Base-by-base conservation (phyloP, 106 monocot genomes). In the Apostasia ramifera region DNA sequence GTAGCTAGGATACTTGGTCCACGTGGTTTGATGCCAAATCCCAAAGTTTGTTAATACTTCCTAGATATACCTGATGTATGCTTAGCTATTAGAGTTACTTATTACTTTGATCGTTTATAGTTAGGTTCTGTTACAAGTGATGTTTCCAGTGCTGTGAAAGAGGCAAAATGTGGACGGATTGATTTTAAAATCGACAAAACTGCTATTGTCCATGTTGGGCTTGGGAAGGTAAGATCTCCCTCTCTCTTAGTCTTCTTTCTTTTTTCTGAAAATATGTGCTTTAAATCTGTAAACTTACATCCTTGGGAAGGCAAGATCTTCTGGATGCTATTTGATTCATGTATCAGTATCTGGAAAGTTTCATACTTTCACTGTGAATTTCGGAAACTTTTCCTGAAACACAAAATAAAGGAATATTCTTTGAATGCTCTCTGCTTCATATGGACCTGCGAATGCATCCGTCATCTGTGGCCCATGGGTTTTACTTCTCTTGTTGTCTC, bases 141-240 rank as follows among this genome's bases (percentile, higher is more conserved):
- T 84, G 87, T 97, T 80, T 77, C 84, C 55, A 74, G 66, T 14
- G 92, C 87, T 39, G 87, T 97, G 13, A 92, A 84, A 79, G 89
- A 71, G 42, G 89, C 87, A 73, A 97, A 97, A 79, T 76, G 81
- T 79, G 89, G 97, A 15, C 88, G 97, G 6, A 69, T 97, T 66
- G 92, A 97, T 78, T 97, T 97, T 77, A 97, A 89, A 77, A 84
- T 81, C 38, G 97, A 97, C 48, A 97, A 92, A 84, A 89, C 92
- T 75, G 88, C 89, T 66, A 92, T 89, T 66, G 86, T 90, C 12
- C 92, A 97, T 86, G 97, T 85, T 8, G 97, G 97, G 42, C 86
- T 97, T 69, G 97, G 97, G 41, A 97, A 92, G 92, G 97, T 97
- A 89, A 74, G 71, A 50, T 69, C 50, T 57, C 9, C 51, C 53